Evolutionary conservation across 208 protist species (phyloP), one percentile per base, ranked within the genome.

Genomic region (Trichomonas tenax): DNA sequence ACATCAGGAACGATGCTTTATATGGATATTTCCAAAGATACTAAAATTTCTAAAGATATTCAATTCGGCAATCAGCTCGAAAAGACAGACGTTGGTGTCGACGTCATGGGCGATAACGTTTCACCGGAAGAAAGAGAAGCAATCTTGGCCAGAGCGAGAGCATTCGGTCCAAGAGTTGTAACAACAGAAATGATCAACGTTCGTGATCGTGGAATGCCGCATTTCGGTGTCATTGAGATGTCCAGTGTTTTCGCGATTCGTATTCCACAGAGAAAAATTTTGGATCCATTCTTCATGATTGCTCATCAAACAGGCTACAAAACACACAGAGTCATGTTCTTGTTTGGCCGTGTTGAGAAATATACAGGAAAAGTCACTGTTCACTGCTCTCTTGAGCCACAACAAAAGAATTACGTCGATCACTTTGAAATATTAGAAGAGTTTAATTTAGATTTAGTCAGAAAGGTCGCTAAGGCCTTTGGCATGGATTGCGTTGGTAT

Each of bases 401-500:
- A 48, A 15, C 86, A 93, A 93, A 51, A n/a, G 11, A 93, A 51
- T 93, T 34, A 4, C 51, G 15, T 26, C 15, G 86, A 93, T n/a
- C 40, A 93, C n/a, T 8, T 48, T 38, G 44, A 93, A 51, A 93
- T 93, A 38, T 51, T 44, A 34, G 40, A 41, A 10, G n/a, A 48
- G 10, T 93, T 93, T 38, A 31, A 93, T 38, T 38, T 93, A 8
- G 15, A 14, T 10, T 48, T 51, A 34, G 40, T 31, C 44, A 14
- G 41, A 51, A 6, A 10, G 11, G 38, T 93, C 51, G 40, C 86
- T 8, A 1, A 93, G 15, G 26, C 21, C 0, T 93, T 93, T 38
- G 86, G 86, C 3, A 93, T 93, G 86, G 44, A 93, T 15, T 93
- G 86, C n/a, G 86, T 93, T 38, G 86, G 86, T 8, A 93, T 93